These are phyloP conservation scores for Cajanus cajan DNA, from an alignment of 306 rosid genomes.

Conservation along the genomic window DNA sequence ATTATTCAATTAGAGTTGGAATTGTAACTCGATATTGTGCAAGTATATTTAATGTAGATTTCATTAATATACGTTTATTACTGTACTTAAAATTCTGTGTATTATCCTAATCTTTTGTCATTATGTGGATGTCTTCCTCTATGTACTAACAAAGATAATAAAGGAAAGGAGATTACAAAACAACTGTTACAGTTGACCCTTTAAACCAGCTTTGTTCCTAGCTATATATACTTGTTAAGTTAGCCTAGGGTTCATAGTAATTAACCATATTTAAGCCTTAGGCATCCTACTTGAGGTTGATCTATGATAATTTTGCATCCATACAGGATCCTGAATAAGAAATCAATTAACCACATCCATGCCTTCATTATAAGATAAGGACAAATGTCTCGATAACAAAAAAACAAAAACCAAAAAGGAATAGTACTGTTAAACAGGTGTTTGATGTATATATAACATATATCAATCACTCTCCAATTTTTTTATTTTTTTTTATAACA, in stretches of 20 bases:
- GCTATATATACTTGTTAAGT: not conserved
- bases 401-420: not conserved
- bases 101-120: too few species aligned
- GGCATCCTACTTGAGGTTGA: slow-evolving; percentile 13
- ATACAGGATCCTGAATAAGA: not conserved
- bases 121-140: too few species aligned
- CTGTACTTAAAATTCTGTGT: too few species aligned
- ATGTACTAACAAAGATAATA: slow-evolving; percentile 3
- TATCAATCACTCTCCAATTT: not conserved
- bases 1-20: too few species aligned
- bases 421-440: not conserved
- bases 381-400: not conserved
- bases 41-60: too few species aligned
- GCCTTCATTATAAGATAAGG: not conserved
- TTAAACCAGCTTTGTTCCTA: not conserved
- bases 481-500: too few species aligned
- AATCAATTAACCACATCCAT: slow-evolving; percentile 7
- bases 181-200: slow-evolving; percentile 15
- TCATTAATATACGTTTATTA: too few species aligned
- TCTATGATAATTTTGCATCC: slow-evolving; percentile 14
- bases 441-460: not conserved
- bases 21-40: too few species aligned
- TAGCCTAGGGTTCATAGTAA: not conserved
- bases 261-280: not conserved
- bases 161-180: not conserved